Evolutionary conservation across 2,329 filamentous ascomycete genomes (phyloP), one percentile per base, ranked within the genome.

Genomic region (Verticillium isaacii): DNA sequence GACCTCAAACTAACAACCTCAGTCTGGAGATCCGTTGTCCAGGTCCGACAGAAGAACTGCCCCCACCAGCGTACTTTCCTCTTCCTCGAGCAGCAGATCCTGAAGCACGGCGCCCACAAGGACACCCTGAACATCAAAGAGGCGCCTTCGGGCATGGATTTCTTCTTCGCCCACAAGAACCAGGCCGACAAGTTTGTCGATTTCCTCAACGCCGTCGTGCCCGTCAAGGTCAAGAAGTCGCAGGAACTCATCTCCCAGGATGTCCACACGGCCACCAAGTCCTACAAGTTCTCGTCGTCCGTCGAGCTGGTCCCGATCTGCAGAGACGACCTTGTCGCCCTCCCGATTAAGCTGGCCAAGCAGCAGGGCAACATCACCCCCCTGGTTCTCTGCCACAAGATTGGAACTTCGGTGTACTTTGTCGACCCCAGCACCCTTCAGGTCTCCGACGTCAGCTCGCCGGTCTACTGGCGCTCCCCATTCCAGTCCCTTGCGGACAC

Each of bases 91-190:
- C 94, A 99, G 81, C 83, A 98, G 61, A 96, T 99, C 69, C 82
- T 99, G 69, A 98, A 97, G 81, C 93, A 98, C 74, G 86, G 86
- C 61, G 95, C 94, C 4, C 93, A 97, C 75, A 86, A 87, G 66
- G 93, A 99, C 68, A 95, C 94, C 1, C 93, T 97, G 77, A 99
- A 98, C 75, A 99, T 99, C 78, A 97, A 96, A 74, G 95, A 99
- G 78, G 91, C 92, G 32, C 93, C 93, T 77, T 93, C 97, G 69
- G 95, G 95, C 1, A 88, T 99, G 63, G 95, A 99, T 74, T 99
- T 99, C 75, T 99, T 89, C 82, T 99, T 95, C 72, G 85, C 92
- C 0, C 88, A 90, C 62, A 84, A 92, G 70, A 99, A 97, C 71
- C 91, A 96, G 69, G 94, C 93, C 8, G 92, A 96, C 72, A 93